Evolutionary conservation across 805 yeast species (phyloP).

Genomic region (Isabelozyma pseudorhagii): DNA sequence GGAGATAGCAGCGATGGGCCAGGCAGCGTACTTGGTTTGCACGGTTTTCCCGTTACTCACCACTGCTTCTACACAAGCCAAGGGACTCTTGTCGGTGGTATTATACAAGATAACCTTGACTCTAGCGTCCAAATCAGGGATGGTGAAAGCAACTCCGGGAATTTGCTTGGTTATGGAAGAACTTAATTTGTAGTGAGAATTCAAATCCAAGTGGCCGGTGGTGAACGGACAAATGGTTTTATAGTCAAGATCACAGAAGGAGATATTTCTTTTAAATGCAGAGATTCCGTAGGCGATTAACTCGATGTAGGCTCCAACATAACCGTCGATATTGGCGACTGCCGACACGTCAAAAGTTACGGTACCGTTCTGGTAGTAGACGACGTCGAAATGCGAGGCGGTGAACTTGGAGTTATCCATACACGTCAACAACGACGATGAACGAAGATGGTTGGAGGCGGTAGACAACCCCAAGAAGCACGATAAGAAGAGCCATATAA

Average conservation of each 20-base stretch:
- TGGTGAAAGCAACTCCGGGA: slow-evolving; percentile 82
- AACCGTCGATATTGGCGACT: slow-evolving; percentile 70
- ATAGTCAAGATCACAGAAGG: slow-evolving; percentile 59
- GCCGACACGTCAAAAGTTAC: slow-evolving; percentile 72
- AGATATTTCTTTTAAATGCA: slow-evolving; percentile 50
- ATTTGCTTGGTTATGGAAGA: slow-evolving; percentile 45
- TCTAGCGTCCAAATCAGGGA: slow-evolving; percentile 93
- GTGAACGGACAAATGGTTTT: slow-evolving; percentile 72
- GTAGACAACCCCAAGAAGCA: background rate
- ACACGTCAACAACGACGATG: slow-evolving; percentile 82
- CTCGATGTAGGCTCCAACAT: slow-evolving; percentile 62
- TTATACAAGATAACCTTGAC: slow-evolving; percentile 70
- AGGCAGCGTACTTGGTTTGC: slow-evolving; percentile 84
- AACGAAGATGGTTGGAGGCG: slow-evolving; percentile 34
- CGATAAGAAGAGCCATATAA: background rate
- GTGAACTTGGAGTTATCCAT: slow-evolving; percentile 87
- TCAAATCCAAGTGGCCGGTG: slow-evolving; percentile 81
- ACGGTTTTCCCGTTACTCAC: slow-evolving; percentile 90
- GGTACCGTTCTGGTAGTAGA: slow-evolving; percentile 59
- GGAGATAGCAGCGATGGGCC: slow-evolving; percentile 94
- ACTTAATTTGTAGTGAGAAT: slow-evolving; percentile 45
- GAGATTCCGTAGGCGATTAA: slow-evolving; percentile 80
- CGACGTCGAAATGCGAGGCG: slow-evolving; percentile 78
- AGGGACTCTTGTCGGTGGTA: slow-evolving; percentile 39
- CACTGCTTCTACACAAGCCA: slow-evolving; percentile 92